phyloP scores from a whole-genome alignment of 73 alveolate genomes.

The Stentor coeruleus region DNA sequence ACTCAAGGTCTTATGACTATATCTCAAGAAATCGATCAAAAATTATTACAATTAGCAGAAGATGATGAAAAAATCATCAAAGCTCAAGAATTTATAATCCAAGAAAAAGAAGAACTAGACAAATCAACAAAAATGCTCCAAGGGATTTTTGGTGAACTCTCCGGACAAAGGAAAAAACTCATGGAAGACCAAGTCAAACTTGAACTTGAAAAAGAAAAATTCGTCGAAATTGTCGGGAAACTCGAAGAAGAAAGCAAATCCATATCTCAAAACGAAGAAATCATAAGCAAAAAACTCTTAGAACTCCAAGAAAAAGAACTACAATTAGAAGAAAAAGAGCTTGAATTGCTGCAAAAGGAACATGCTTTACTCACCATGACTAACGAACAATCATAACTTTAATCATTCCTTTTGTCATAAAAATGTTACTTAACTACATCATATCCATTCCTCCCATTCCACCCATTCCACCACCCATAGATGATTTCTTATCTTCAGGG shows the following conservation, averaged over 20 bases:
- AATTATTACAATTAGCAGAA: not conserved
- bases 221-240: not conserved
- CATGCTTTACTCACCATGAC: not conserved
- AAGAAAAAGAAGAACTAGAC: not conserved
- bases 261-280: not conserved
- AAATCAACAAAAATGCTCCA: not conserved
- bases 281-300: not conserved
- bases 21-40: not conserved
- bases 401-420: no score
- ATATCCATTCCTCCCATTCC: constrained; percentile 76
- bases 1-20: not conserved
- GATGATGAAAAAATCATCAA: not conserved
- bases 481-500: constrained; percentile 51
- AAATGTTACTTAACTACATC: no score
- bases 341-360: not conserved
- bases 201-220: not conserved
- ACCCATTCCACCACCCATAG: constrained; percentile 75
- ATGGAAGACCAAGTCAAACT: not conserved
- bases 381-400: no score
- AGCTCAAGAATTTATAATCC: not conserved
- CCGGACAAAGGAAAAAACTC: not conserved
- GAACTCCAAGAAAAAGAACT: not conserved
- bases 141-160: not conserved
- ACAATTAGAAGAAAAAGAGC: not conserved
- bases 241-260: not conserved